phyloP scores from a whole-genome alignment of 345 rosid species.

The Abelmoschus esculentus region DNA sequence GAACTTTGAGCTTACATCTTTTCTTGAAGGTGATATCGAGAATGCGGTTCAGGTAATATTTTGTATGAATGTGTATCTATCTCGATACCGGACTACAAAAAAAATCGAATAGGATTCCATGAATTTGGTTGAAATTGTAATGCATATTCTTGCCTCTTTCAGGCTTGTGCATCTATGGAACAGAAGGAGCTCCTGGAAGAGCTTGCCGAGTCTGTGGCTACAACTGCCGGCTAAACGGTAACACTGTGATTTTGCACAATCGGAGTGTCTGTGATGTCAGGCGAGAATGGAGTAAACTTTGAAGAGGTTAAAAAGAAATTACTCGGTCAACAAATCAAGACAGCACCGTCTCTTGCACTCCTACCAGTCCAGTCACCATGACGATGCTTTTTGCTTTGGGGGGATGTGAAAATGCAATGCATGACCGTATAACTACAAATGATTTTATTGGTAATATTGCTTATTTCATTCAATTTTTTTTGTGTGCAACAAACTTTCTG shows the following conservation, averaged over 20 bases:
- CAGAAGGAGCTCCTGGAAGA: constrained; percentile 85
- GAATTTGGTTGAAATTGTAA: background rate
- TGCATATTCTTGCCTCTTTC: constrained; percentile 19
- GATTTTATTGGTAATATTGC: background rate
- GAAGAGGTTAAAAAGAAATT: background rate
- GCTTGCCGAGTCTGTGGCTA: constrained; percentile 62
- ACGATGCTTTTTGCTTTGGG: background rate
- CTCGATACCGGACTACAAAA: background rate
- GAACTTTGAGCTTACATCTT: constrained; percentile 76
- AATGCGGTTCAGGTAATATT: constrained; percentile 65
- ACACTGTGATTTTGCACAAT: background rate
- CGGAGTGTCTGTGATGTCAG: constrained; percentile 2
- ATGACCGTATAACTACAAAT: background rate
- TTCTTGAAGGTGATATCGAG: constrained; percentile 72
- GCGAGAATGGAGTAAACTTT: background rate
- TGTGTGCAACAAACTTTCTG: background rate
- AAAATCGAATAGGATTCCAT: background rate
- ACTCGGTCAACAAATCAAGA: background rate
- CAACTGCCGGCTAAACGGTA: constrained; percentile 32
- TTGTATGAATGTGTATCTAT: background rate
- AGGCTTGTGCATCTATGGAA: constrained; percentile 78
- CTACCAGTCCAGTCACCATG: background rate
- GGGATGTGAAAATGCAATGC: background rate
- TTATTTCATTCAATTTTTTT: no score
- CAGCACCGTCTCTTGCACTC: background rate